Conservation (phyloP, 2,329 filamentous ascomycete species). For the Capronia coronata region DNA sequence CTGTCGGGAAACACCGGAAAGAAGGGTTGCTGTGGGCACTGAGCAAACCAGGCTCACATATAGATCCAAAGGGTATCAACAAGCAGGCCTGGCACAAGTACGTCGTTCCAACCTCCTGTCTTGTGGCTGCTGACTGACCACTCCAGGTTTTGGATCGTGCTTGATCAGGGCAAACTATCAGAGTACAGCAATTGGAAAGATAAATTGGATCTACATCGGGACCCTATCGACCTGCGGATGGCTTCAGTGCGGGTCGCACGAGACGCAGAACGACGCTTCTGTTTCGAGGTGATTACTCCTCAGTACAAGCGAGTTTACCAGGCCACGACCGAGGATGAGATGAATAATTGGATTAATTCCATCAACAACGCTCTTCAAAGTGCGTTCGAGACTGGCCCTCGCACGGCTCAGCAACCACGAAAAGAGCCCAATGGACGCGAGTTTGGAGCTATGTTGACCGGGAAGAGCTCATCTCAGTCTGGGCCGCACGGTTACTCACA, state of each 20-base stretch:
- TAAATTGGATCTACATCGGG: slow-evolving; percentile 91
- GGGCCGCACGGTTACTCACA: slow-evolving; percentile 47
- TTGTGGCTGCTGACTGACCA: slow-evolving; percentile 28
- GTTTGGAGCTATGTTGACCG: slow-evolving; percentile 86
- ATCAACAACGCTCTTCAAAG: slow-evolving; percentile 94
- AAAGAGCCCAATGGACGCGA: slow-evolving; percentile 65
- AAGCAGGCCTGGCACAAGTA: slow-evolving; percentile 99
- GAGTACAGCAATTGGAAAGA: slow-evolving; percentile 99
- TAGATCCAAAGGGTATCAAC: slow-evolving; percentile 89
- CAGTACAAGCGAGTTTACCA: slow-evolving; percentile 95
- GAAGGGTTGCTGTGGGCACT: slow-evolving; percentile 93
- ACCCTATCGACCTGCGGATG: slow-evolving; percentile 93
- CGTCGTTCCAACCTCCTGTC: slow-evolving; percentile 35
- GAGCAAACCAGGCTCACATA: slow-evolving; percentile 85
- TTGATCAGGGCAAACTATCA: slow-evolving; percentile 92
- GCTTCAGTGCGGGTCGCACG: slow-evolving; percentile 93
- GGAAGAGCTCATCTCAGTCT: slow-evolving; percentile 67
- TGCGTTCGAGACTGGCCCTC: slow-evolving; percentile 75
- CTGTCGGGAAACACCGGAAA: slow-evolving; percentile 65
- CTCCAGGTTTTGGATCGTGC: slow-evolving; percentile 88
- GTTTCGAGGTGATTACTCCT: slow-evolving; percentile 96
- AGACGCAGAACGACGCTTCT: slow-evolving; percentile 89
- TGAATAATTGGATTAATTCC: slow-evolving; percentile 91
- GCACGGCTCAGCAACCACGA: slow-evolving; percentile 46
- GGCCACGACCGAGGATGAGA: slow-evolving; percentile 94